Conservation (phyloP, 179 eudicot species). For the Carnegiea gigantea region DNA sequence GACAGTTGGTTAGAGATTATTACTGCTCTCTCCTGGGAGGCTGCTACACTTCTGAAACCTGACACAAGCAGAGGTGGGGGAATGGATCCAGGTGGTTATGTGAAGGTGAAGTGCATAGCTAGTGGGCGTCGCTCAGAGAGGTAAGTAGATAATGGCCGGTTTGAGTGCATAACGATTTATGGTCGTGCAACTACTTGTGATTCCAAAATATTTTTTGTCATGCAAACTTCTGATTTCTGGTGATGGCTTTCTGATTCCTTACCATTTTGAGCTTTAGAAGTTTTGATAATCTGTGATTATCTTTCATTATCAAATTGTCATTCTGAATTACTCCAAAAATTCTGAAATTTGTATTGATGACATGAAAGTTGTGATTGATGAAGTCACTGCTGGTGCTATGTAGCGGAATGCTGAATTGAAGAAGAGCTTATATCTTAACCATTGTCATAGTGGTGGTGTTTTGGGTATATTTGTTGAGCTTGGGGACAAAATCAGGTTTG, state of each 20-base stretch:
- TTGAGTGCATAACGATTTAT: not conserved
- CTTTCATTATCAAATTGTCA: not conserved
- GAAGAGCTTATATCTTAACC: no score
- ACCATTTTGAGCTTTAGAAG: not conserved
- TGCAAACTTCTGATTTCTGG: not conserved
- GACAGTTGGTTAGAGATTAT: conserved; percentile 96
- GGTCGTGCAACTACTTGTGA: not conserved
- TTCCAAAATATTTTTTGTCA: not conserved
- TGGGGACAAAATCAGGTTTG: no score
- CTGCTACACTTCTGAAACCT: conserved; percentile 89
- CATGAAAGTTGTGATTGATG: no score
- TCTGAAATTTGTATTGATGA: no score
- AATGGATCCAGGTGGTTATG: conserved; percentile 99
- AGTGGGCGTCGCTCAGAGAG: conserved; percentile 80
- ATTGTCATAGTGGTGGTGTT: no score
- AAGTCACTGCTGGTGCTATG: no score
- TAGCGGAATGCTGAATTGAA: no score
- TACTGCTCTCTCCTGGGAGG: conserved; percentile 93
- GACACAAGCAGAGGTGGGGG: conserved; percentile 96
- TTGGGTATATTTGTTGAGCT: no score
- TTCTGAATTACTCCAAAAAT: no score
- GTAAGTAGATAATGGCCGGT: conserved; percentile 35
- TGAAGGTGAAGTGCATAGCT: conserved; percentile 93
- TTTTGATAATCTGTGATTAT: not conserved
- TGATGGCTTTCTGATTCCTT: not conserved